phyloP scores from a whole-genome alignment of 192 early-diverging fungal genomes.

The Coemansia sp. region DNA sequence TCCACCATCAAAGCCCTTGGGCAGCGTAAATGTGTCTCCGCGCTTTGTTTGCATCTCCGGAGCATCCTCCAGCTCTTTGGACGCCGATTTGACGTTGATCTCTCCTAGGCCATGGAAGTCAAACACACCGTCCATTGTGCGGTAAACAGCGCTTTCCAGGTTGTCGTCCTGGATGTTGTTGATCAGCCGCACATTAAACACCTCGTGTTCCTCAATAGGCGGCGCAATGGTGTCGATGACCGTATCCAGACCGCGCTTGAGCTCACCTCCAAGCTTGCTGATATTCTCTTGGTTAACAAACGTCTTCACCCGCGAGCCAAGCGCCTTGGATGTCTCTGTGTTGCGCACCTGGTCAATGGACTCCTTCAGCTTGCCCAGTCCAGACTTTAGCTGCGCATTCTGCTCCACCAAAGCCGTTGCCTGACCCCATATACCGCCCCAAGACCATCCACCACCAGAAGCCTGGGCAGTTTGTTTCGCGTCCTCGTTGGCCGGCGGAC shows the following conservation, averaged over 20 bases:
- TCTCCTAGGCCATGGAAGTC: slow-evolving; percentile 48
- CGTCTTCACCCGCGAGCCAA: slow-evolving; percentile 41
- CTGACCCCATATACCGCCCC: slow-evolving; percentile 54
- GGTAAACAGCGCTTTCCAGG: slow-evolving; percentile 46
- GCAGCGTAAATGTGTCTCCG: slow-evolving; percentile 54
- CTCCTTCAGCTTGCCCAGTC: slow-evolving; percentile 41
- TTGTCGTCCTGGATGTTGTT: slow-evolving; percentile 31
- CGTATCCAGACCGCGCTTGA: slow-evolving; percentile 45
- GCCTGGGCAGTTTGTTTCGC: background rate
- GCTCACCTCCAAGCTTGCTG: slow-evolving; percentile 37
- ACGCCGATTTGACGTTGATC: slow-evolving; percentile 40
- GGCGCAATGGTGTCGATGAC: slow-evolving; percentile 56
- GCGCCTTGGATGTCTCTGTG: slow-evolving; percentile 32
- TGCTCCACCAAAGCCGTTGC: slow-evolving; percentile 50
- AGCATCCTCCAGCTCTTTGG: slow-evolving; percentile 28
- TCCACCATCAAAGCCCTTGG: slow-evolving; percentile 55
- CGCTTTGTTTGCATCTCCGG: slow-evolving; percentile 50
- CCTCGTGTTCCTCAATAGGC: slow-evolving; percentile 52
- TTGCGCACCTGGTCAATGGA: slow-evolving; percentile 48
- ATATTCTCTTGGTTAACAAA: slow-evolving; percentile 44
- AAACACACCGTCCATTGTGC: slow-evolving; percentile 53
- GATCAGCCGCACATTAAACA: slow-evolving; percentile 44
- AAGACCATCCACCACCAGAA: slow-evolving; percentile 39
- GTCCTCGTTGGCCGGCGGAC: slow-evolving; percentile 6
- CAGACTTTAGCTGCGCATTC: slow-evolving; percentile 45